Percentiles rank a stretch among this genome's conserved stretches.
These are phyloP conservation scores for Casaregolazyma lundiana DNA, from an alignment of 1,139 yeast genomes.

Conservation along the genomic window DNA sequence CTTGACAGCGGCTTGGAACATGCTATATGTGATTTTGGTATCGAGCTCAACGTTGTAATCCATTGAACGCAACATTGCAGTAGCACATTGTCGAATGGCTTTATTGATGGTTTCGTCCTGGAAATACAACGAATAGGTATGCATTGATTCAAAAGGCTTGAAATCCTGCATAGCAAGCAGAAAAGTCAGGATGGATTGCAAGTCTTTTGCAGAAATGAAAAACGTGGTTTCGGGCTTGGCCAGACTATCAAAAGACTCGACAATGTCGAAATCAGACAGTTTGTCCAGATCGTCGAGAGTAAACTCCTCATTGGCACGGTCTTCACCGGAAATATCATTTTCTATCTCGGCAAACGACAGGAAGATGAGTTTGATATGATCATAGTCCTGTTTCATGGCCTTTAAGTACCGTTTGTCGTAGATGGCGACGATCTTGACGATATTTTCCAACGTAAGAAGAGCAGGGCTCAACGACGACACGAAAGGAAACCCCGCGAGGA, in stretches of 20 bases:
- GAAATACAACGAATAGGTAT: neutral
- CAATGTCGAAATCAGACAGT: constrained; percentile 4
- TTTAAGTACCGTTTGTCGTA: constrained; percentile 35
- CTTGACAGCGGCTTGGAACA: constrained; percentile 20
- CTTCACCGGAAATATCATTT: constrained; percentile 13
- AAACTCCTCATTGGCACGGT: constrained; percentile 6
- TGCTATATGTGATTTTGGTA: constrained; percentile 18
- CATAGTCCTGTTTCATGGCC: constrained; percentile 33
- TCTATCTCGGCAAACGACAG: constrained; percentile 35
- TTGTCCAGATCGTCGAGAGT: constrained; percentile 7
- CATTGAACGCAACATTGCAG: constrained; percentile 9
- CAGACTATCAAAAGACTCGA: constrained; percentile 6
- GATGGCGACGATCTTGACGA: constrained; percentile 42
- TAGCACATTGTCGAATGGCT: constrained; percentile 6
- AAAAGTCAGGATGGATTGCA: constrained; percentile 7
- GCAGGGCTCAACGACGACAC: constrained; percentile 32
- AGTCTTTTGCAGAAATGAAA: constrained; percentile 6
- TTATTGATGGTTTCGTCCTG: constrained; percentile 3
- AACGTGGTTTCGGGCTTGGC: neutral
- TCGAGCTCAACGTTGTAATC: constrained; percentile 23
- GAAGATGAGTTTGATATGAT: constrained; percentile 38
- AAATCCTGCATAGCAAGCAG: constrained; percentile 2
- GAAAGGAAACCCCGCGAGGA: constrained; percentile 44
- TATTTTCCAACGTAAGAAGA: constrained; percentile 39
- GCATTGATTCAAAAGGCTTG: constrained; percentile 4